Conservation (phyloP, 495 filamentous ascomycete genomes). For the Aspergillus wentii region DNA sequence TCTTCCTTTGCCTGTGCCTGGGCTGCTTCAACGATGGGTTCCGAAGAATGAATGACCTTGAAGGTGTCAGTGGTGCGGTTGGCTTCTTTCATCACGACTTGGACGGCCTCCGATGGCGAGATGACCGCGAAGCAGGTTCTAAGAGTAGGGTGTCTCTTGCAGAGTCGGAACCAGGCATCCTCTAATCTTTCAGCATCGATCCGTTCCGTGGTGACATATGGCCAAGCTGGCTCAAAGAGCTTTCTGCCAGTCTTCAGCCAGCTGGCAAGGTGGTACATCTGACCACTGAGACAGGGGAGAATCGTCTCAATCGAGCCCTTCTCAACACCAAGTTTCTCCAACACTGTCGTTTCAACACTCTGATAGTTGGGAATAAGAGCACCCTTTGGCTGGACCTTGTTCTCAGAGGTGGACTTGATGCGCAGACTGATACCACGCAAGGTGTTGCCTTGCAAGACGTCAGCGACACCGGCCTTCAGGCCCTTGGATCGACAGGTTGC, state of each 20-base stretch:
- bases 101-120: constrained; percentile 20
- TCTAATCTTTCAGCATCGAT: constrained; percentile 30
- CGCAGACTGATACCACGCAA: constrained; percentile 50
- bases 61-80: constrained; percentile 16
- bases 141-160: constrained; percentile 50
- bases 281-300: constrained; percentile 63
- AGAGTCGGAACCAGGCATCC: constrained; percentile 52
- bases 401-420: constrained; percentile 10
- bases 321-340: constrained; percentile 28
- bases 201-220: constrained; percentile 35
- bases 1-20: constrained; percentile 16
- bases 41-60: constrained; percentile 12
- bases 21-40: constrained; percentile 8
- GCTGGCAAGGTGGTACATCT: constrained; percentile 62
- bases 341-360: constrained; percentile 20
- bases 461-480: constrained; percentile 55
- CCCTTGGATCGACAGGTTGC: constrained; percentile 57
- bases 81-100: constrained; percentile 29
- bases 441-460: constrained; percentile 61
- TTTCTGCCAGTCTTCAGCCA: constrained; percentile 61
- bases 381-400: constrained; percentile 5
- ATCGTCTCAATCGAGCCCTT: constrained; percentile 45
- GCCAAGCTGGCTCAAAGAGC: constrained; percentile 61
- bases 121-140: constrained; percentile 58
- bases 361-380: constrained; percentile 15